phyloP scores from a whole-genome alignment of 176 grass and related monocot species.

The Dactylis glomerata region DNA sequence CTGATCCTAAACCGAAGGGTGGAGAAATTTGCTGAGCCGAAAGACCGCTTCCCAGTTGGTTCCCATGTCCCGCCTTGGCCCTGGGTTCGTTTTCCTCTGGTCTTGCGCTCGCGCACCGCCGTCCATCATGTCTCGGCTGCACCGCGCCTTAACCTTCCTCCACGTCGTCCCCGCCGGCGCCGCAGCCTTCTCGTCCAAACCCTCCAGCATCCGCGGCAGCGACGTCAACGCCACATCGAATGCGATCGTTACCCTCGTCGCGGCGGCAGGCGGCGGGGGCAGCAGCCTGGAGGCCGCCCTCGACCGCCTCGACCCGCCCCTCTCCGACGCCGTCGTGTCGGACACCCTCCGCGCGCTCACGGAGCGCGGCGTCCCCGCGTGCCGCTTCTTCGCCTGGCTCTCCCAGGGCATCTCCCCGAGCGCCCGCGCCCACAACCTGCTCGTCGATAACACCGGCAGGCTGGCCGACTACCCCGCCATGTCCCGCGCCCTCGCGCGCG shows the following conservation, averaged over 20 bases:
- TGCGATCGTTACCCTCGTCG: constrained; percentile 46
- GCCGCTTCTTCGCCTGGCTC: constrained; percentile 64
- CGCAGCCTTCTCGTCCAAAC: constrained; percentile 22
- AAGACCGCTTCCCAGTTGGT: too few relatives aligned
- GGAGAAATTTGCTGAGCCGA: too few relatives aligned
- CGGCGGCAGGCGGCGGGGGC: constrained; percentile 25
- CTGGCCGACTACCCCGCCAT: constrained; percentile 56
- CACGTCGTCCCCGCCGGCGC: not conserved
- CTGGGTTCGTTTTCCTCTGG: not conserved
- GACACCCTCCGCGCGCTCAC: constrained; percentile 46
- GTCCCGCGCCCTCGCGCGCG: constrained; percentile 41
- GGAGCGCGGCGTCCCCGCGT: constrained; percentile 37
- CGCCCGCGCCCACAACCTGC: constrained; percentile 56
- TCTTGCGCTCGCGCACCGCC: not conserved
- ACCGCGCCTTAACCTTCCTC: not conserved
- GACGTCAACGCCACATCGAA: not conserved
- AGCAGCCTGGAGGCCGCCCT: constrained; percentile 49
- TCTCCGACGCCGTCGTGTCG: constrained; percentile 35
- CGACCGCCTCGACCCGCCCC: constrained; percentile 31
- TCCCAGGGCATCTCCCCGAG: constrained; percentile 32
- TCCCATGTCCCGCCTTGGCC: not conserved
- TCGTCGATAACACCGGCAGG: constrained; percentile 66
- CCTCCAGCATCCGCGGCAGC: not conserved
- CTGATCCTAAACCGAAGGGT: too few relatives aligned
- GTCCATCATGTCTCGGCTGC: constrained; percentile 20